phyloP scores from a whole-genome alignment of 1,284 basidiomycete genomes.

The Microbotryum scabiosae region DNA sequence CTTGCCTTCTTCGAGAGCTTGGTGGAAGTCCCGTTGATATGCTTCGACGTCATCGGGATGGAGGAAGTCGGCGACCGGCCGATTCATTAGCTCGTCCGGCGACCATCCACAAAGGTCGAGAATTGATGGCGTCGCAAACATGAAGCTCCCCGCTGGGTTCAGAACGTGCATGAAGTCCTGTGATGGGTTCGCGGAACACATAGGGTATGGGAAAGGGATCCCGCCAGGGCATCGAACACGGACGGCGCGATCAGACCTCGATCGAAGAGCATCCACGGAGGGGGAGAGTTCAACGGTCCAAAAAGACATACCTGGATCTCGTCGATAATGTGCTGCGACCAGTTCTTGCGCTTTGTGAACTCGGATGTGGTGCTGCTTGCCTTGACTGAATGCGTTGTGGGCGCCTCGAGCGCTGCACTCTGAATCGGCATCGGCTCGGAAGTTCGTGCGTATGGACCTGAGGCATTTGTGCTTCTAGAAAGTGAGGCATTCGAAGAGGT shows the following conservation, averaged over 20 bases:
- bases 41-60: conserved; percentile 53
- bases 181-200: no score
- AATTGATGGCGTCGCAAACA: conserved; percentile 62
- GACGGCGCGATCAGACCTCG: no score
- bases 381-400: conserved; percentile 21
- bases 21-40: conserved; percentile 53
- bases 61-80: conserved; percentile 56
- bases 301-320: conserved; percentile 51
- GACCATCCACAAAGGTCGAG: conserved; percentile 65
- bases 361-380: conserved; percentile 48
- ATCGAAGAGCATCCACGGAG: background rate
- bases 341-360: conserved; percentile 74
- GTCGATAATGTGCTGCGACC: conserved; percentile 68
- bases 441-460: conserved; percentile 7
- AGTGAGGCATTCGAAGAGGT: no score
- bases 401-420: background rate
- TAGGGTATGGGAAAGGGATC: background rate
- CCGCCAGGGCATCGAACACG: background rate
- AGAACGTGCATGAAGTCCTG: conserved; percentile 61
- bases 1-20: conserved; percentile 46
- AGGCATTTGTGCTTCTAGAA: background rate
- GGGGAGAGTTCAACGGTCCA: background rate
- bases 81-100: conserved; percentile 61
- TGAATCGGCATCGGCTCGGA: background rate
- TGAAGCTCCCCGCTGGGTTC: conserved; percentile 52